phyloP scores from a whole-genome alignment of 1,284 basidiomycete species.

The Ustilago crameri region DNA sequence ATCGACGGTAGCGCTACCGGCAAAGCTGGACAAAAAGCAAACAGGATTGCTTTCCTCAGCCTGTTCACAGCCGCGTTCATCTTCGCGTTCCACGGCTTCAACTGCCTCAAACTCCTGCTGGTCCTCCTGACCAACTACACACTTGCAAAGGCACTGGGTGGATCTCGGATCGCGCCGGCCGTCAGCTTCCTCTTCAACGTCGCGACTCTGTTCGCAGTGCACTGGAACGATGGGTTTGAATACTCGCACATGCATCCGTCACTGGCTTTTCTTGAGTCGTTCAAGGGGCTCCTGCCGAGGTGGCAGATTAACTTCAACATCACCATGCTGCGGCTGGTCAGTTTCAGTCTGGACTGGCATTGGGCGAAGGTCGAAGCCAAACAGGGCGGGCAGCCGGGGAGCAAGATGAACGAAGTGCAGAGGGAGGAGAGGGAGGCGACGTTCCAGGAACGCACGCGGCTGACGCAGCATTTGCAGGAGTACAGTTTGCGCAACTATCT shows the following conservation, averaged over 20 bases:
- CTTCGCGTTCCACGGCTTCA: constrained; percentile 84
- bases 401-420: constrained; percentile 13
- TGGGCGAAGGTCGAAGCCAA: constrained; percentile 72
- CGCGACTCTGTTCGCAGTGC: constrained; percentile 80
- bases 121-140: constrained; percentile 80
- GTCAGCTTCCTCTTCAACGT: constrained; percentile 83
- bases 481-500: constrained; percentile 76
- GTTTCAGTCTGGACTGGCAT: constrained; percentile 90
- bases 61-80: constrained; percentile 78
- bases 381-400: constrained; percentile 70
- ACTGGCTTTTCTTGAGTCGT: constrained; percentile 76
- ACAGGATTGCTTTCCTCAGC: constrained; percentile 73
- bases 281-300: constrained; percentile 79
- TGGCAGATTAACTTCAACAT: constrained; percentile 98
- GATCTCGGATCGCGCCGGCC: constrained; percentile 69
- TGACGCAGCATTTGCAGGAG: constrained; percentile 66
- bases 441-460: constrained; percentile 36
- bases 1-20: background rate
- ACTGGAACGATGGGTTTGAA: constrained; percentile 80
- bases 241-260: constrained; percentile 75
- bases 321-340: constrained; percentile 91
- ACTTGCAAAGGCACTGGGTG: constrained; percentile 69
- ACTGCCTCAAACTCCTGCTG: constrained; percentile 79
- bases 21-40: constrained; percentile 10
- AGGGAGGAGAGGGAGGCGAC: constrained; percentile 20